A percentile compares a stretch with the other conserved stretches of the same genome.
Evolutionary conservation across 306 rosid species (phyloP).

Genomic region (Psophocarpus tetragonolobus): DNA sequence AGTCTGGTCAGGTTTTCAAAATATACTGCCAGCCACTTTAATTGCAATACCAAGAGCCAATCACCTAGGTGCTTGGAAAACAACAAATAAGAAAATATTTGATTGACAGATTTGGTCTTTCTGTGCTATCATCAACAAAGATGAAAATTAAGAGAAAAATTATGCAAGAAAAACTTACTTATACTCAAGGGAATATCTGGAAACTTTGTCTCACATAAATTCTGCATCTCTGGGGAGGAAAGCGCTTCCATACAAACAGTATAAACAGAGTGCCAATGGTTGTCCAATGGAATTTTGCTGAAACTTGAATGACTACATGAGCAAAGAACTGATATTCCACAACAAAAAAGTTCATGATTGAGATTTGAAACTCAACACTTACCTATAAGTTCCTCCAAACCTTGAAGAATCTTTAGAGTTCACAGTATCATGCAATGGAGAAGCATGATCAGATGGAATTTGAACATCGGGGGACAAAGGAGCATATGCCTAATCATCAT

Average conservation of each 20-base stretch:
- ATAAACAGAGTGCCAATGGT: conserved; percentile 62
- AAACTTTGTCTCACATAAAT: conserved; percentile 41
- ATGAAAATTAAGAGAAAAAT: conserved; percentile 14
- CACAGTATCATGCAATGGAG: conserved; percentile 38
- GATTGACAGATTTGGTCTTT: conserved; percentile 16
- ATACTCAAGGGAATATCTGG: conserved; percentile 36
- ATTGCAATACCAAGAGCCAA: conserved; percentile 18
- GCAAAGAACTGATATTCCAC: conserved; percentile 8
- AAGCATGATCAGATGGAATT: conserved; percentile 36
- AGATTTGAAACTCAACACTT: conserved; percentile 28
- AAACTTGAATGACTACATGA: conserved; percentile 37
- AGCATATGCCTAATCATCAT: conserved; percentile 38
- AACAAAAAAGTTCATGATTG: conserved; percentile 14
- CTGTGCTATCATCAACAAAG: conserved; percentile 9
- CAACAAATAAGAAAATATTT: conserved; percentile 1
- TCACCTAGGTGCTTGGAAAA: neutral
- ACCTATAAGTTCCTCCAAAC: conserved; percentile 42
- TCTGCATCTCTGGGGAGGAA: conserved; percentile 60
- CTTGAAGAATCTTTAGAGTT: conserved; percentile 36
- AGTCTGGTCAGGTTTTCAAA: neutral
- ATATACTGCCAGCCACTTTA: neutral
- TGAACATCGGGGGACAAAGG: conserved; percentile 46
- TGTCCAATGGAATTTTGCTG: conserved; percentile 59
- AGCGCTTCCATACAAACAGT: conserved; percentile 66
- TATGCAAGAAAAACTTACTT: conserved; percentile 48